Conservation (phyloP, 352 stramenopile species). For the Phytophthora constricta region DNA sequence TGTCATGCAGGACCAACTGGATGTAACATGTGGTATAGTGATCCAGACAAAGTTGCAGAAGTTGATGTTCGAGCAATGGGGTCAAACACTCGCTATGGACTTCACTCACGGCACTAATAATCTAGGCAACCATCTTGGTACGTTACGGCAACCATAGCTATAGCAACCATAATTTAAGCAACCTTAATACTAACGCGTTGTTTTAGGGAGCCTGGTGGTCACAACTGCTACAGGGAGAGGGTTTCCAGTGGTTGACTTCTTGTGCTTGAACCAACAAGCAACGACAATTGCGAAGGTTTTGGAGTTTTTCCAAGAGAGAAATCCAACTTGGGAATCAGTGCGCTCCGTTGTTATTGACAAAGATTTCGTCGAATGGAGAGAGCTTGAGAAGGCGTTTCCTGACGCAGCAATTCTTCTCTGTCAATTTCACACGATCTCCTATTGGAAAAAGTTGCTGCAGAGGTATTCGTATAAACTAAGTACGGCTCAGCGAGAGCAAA, state of each 20-base stretch:
- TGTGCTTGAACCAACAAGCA: conserved; percentile 1
- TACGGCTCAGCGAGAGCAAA: conserved; percentile 11
- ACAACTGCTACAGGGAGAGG: background rate
- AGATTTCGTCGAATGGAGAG: conserved; percentile 29
- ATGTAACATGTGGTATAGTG: background rate
- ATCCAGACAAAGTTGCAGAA: background rate
- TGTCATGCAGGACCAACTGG: conserved; percentile 1
- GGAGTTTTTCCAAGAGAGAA: conserved; percentile 30
- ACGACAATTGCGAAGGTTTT: conserved; percentile 15
- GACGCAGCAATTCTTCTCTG: background rate
- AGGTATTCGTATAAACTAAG: conserved; percentile 18
- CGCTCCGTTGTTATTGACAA: conserved; percentile 28
- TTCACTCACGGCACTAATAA: conserved; percentile 3
- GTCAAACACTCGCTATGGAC: conserved; percentile 1
- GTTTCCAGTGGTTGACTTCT: background rate
- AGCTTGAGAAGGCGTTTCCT: conserved; percentile 20
- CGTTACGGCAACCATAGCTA: background rate
- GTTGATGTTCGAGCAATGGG: background rate
- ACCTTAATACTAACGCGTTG: background rate
- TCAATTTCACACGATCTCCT: conserved; percentile 9
- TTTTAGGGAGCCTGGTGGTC: background rate
- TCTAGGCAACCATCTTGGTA: background rate
- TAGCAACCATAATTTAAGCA: no score
- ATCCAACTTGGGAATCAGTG: conserved; percentile 9
- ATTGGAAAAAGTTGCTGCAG: conserved; percentile 19